These are phyloP conservation scores for Colletotrichum euphorbiae DNA, from an alignment of 2,329 filamentous ascomycete species.

Conservation along the genomic window DNA sequence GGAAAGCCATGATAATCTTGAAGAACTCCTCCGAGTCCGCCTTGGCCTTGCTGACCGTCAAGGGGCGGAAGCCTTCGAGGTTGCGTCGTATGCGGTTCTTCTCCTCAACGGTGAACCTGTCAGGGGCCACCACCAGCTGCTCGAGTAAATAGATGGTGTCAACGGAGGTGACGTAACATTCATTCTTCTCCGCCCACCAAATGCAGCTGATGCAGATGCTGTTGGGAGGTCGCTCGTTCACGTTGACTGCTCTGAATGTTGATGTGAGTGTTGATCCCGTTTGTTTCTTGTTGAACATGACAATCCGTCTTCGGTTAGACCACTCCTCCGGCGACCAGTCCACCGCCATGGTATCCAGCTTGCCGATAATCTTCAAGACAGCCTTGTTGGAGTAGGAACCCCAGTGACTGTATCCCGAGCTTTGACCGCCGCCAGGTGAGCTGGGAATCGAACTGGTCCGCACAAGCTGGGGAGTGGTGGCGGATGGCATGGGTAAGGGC, in stretches of 20 bases:
- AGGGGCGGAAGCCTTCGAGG: conserved; percentile 90
- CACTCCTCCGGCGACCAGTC: conserved; percentile 88
- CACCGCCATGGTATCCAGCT: conserved; percentile 85
- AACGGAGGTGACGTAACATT: conserved; percentile 95
- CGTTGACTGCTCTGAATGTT: conserved; percentile 81
- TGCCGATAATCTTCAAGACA: conserved; percentile 83
- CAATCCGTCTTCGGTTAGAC: conserved; percentile 82
- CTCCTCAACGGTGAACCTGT: conserved; percentile 93
- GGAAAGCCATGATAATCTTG: conserved; percentile 98
- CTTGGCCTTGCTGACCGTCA: conserved; percentile 94
- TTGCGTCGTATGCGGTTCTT: conserved; percentile 98
- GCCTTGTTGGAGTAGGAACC: conserved; percentile 87
- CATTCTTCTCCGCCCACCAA: conserved; percentile 91
- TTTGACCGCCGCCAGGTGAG: conserved; percentile 51
- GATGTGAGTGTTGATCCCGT: conserved; percentile 83
- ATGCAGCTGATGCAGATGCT: conserved; percentile 98
- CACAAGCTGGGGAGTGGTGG: conserved; percentile 61
- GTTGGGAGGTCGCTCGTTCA: conserved; percentile 82
- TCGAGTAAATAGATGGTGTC: conserved; percentile 97
- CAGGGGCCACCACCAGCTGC: conserved; percentile 79
- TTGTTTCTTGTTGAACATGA: conserved; percentile 88
- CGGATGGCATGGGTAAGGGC: conserved; percentile 60
- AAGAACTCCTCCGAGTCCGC: conserved; percentile 96
- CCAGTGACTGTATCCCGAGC: conserved; percentile 78
- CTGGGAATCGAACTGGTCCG: conserved; percentile 67